Percentiles rank a stretch among this genome's conserved stretches.
These are phyloP conservation scores for Mortierella alpina DNA, from an alignment of 192 early-diverging fungal species.

Conservation along the genomic window DNA sequence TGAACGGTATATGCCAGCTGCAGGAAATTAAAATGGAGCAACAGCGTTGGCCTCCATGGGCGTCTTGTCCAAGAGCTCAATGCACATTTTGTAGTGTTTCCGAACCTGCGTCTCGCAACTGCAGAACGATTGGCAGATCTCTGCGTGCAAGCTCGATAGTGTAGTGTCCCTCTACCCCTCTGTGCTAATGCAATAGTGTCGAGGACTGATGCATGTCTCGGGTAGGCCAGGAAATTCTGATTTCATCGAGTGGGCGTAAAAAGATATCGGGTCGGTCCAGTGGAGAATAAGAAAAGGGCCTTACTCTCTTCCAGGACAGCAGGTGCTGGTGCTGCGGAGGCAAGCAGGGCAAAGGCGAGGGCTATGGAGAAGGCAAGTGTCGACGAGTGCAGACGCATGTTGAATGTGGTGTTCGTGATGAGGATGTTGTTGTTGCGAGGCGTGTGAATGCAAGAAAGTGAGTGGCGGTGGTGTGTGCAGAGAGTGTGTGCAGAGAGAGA, in stretches of 20 bases:
- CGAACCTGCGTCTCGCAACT: neutral
- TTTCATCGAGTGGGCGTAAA: neutral
- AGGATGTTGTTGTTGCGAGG: neutral
- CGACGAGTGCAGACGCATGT: neutral
- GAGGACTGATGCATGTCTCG: neutral
- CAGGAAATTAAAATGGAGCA: no score
- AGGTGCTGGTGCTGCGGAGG: constrained; percentile 21
- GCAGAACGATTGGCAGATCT: neutral
- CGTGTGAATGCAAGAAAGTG: no score
- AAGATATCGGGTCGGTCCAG: neutral
- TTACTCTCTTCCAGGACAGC: constrained; percentile 20
- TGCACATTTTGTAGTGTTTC: no score
- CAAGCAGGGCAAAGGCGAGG: constrained; percentile 5
- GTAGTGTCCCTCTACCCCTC: no score
- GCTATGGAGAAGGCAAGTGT: neutral
- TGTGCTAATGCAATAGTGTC: neutral
- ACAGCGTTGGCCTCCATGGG: no score
- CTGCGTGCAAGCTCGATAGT: neutral
- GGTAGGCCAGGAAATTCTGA: neutral
- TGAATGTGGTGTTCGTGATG: neutral
- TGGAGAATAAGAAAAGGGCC: constrained; percentile 3
- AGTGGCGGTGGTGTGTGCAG: neutral
- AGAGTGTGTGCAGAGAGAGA: neutral
- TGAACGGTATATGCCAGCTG: no score
- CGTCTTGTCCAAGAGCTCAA: no score